Evolutionary conservation across 768 basidiomycete genomes (phyloP), one percentile per base, ranked within the genome.

Genomic region (Macrocybe gigantea): DNA sequence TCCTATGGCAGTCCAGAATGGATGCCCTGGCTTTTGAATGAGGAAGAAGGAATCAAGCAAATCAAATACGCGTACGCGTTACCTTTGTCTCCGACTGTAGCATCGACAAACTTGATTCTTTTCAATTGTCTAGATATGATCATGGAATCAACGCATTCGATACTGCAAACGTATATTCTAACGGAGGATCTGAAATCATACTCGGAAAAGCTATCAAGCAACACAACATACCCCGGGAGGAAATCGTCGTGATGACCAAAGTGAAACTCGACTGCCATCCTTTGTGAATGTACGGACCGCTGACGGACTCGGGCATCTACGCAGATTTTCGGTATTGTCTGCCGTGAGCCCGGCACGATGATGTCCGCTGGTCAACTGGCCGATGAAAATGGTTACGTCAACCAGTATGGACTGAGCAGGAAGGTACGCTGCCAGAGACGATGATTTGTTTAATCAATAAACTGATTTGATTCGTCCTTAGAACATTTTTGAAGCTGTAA

Each of bases 161-260:
- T 56, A 82, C 78, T 1, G 78, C 78, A 2, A 68, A 79, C 53
- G 72, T 74, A 55, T 88, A 87, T 56, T 83, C 80, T 1, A 80
- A 84, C 52, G 84, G 84, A 2, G 62, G 67, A 5, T 83, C 80
- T 0, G 88, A 90, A 59, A 56, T 75, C 39, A 72, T 88, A 44
- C 68, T 88, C 13, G 87, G 87, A 8, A 82, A 84, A 54, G 85
- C 80, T 2, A 80, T 91, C 66, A 85, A 83, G 56, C 57, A 79
- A 51, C 72, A 78, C 52, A 60, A 80, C 14, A 69, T 87, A 9
- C 85, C 85, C n/a, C 77, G 88, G 1, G 82, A 84, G 10, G 78
- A 83, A 53, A 79, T 89, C 39, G 87, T 91, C 12, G 76, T 91
- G 11, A 74, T 90, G 71, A 88, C 88, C 47, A 90, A 91, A 67